phyloP scores from a whole-genome alignment of 305 asterid species.

The Rubia occidens region DNA sequence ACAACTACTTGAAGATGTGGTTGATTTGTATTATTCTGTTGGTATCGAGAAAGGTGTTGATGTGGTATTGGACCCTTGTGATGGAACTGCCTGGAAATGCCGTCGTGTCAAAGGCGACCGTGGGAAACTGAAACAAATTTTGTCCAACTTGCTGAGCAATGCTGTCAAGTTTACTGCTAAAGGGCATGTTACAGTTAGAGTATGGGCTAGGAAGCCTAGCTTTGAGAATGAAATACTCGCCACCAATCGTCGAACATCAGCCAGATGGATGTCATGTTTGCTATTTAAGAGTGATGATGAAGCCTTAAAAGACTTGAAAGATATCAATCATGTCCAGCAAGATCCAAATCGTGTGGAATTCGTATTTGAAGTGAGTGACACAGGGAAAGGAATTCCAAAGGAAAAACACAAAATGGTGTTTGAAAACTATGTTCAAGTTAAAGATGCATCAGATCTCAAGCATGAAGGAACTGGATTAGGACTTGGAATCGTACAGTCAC shows the following conservation, averaged over 20 bases:
- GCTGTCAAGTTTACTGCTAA: conserved; percentile 37
- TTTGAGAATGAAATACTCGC: conserved; percentile 13
- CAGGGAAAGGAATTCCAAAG: conserved; percentile 40
- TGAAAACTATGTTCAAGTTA: conserved; percentile 38
- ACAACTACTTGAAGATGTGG: conserved; percentile 55
- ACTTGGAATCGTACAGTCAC: conserved; percentile 34
- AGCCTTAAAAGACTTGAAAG: conserved; percentile 10
- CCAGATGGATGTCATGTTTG: conserved; percentile 17
- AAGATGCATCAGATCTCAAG: conserved; percentile 18
- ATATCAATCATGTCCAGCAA: conserved; percentile 3
- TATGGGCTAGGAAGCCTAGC: conserved; percentile 26
- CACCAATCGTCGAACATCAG: conserved; percentile 9
- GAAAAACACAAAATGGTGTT: conserved; percentile 32
- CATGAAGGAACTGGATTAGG: conserved; percentile 41
- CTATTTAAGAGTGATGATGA: background rate
- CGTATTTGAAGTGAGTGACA: conserved; percentile 37
- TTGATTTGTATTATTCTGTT: conserved; percentile 46
- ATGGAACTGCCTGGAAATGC: conserved; percentile 35
- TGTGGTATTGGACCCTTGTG: conserved; percentile 58
- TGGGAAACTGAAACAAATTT: conserved; percentile 27
- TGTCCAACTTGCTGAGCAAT: conserved; percentile 31
- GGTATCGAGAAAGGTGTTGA: conserved; percentile 69
- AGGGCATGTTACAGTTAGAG: conserved; percentile 32
- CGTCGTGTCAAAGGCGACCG: conserved; percentile 46
- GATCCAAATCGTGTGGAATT: conserved; percentile 25